Conservation (phyloP, 2,329 filamentous ascomycete species). For the Nemania bipapillata region DNA sequence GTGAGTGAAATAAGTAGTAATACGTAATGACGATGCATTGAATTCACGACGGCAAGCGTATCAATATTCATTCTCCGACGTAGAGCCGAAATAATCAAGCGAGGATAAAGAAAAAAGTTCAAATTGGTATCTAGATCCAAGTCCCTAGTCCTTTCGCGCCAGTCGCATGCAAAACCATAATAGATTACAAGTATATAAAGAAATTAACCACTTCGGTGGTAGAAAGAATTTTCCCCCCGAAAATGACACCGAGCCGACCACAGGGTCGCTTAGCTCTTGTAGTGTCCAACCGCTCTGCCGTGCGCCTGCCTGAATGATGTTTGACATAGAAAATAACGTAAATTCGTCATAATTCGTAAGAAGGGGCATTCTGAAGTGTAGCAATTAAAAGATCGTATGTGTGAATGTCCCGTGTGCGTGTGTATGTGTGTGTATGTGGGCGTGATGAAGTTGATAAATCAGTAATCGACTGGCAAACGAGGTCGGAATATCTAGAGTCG, state of each 20-base stretch:
- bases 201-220: not conserved
- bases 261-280: not conserved
- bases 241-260: not conserved
- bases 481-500: not conserved
- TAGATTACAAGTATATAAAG: slow-evolving; percentile 6
- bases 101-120: not conserved
- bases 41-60: not conserved
- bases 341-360: not conserved
- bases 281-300: not conserved
- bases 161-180: slow-evolving; percentile 7
- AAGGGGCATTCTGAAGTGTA: not conserved
- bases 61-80: not conserved
- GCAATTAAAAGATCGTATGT: slow-evolving; percentile 18
- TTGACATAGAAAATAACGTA: not conserved
- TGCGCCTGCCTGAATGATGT: not conserved
- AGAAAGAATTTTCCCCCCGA: too few relatives aligned
- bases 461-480: not conserved
- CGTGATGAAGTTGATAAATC: not conserved
- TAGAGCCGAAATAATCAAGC: not conserved
- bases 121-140: slow-evolving; percentile 9
- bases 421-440: not conserved
- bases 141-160: not conserved
- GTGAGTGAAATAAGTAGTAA: too few relatives aligned
- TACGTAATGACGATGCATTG: not conserved
- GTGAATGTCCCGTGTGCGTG: not conserved